Evolutionary conservation across 495 filamentous ascomycete species (phyloP).

Genomic region (Penicillium angulare): DNA sequence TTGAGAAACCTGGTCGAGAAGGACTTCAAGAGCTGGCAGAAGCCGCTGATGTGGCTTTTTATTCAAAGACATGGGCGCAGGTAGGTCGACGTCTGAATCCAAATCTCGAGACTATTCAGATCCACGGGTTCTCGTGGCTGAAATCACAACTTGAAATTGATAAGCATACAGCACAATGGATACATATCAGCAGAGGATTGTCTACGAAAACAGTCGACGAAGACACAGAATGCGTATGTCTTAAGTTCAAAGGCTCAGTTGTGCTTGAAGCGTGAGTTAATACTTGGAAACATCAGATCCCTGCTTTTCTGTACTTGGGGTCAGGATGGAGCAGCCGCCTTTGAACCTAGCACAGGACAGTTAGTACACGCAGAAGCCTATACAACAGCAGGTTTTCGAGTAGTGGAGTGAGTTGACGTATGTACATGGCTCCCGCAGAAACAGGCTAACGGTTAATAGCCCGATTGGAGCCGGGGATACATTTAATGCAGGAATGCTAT

Average conservation of each 20-base stretch:
- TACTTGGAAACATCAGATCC: conserved; percentile 32
- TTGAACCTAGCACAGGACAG: conserved; percentile 37
- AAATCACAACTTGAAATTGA: too few species aligned
- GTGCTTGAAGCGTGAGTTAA: background rate
- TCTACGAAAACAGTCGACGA: conserved; percentile 41
- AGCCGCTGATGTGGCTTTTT: conserved; percentile 67
- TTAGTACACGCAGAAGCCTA: conserved; percentile 48
- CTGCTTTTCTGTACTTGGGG: conserved; percentile 70
- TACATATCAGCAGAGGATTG: conserved; percentile 51
- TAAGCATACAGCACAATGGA: conserved; percentile 48
- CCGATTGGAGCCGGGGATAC: conserved; percentile 73
- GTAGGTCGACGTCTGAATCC: too few species aligned
- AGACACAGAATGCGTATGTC: conserved; percentile 43
- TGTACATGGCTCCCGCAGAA: background rate
- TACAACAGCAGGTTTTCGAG: conserved; percentile 33
- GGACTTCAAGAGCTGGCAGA: conserved; percentile 61
- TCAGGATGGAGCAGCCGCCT: conserved; percentile 52
- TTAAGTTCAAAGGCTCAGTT: background rate
- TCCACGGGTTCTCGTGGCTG: too few species aligned
- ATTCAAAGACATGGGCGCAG: conserved; percentile 67
- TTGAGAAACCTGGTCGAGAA: conserved; percentile 63
- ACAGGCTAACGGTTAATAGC: conserved; percentile 29
- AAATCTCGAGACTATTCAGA: too few species aligned
- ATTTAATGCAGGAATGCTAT: conserved; percentile 71
- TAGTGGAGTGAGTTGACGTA: conserved; percentile 59